Percentiles rank a stretch among this genome's conserved stretches.
phyloP scores from a whole-genome alignment of 139 green algal genomes.

The Gonium pectorale region DNA sequence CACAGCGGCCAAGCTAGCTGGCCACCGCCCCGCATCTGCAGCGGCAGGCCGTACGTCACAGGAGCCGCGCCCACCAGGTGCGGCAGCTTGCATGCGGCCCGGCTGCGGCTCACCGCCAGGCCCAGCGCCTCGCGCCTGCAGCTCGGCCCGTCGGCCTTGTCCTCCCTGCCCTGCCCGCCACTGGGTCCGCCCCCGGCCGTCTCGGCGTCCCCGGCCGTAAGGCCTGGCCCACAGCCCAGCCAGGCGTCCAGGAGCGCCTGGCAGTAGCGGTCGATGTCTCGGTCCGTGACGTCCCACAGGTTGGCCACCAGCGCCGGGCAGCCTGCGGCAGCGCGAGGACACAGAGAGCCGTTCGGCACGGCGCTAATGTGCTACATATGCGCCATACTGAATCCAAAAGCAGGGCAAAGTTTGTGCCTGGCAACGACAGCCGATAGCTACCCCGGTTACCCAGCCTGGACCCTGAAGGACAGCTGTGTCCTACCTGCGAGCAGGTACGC shows the following conservation, averaged over 20 bases:
- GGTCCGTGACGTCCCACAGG: conserved; percentile 97
- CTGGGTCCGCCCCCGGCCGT: too few relatives aligned
- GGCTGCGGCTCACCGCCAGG: conserved; percentile 56
- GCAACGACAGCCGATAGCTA: too few relatives aligned
- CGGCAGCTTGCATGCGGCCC: conserved; percentile 80
- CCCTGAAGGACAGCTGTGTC: too few relatives aligned
- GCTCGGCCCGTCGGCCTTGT: too few relatives aligned
- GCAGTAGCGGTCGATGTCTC: conserved; percentile 94
- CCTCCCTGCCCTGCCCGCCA: too few relatives aligned
- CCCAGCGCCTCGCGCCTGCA: conserved; percentile 41
- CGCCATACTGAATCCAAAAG: too few relatives aligned
- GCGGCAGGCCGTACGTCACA: conserved; percentile 92
- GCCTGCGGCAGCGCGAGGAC: conserved; percentile 74
- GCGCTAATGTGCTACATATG: too few relatives aligned
- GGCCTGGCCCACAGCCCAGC: conserved; percentile 47
- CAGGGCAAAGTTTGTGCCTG: too few relatives aligned
- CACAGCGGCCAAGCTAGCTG: too few relatives aligned
- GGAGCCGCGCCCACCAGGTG: conserved; percentile 88
- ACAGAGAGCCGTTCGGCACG: too few relatives aligned
- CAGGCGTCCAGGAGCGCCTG: conserved; percentile 75
- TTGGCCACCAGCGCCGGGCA: conserved; percentile 87
- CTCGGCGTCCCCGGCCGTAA: too few relatives aligned
- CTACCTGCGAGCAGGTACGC: conserved; percentile 85
- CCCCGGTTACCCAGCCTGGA: too few relatives aligned
- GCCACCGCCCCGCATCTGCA: not conserved